These are phyloP conservation scores for Cryptosporidium ubiquitum DNA, from an alignment of 169 alveolate species.

Conservation along the genomic window DNA sequence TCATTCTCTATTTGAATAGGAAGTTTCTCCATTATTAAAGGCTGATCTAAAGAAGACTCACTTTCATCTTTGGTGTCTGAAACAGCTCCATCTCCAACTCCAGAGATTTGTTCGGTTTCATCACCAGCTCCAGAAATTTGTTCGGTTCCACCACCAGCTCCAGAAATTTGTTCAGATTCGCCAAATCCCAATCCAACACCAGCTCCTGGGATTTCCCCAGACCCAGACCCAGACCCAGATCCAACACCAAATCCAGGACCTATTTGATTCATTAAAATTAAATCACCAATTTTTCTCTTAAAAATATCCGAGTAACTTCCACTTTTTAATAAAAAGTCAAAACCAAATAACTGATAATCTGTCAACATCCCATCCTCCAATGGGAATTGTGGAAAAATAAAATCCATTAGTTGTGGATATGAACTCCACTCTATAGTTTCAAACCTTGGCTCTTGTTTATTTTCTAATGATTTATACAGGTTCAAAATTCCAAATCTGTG, in stretches of 20 bases:
- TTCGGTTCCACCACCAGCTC: too few relatives aligned
- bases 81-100: too few relatives aligned
- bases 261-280: not conserved
- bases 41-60: too few relatives aligned
- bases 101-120: too few relatives aligned
- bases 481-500: conserved; percentile 7
- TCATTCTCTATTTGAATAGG: too few relatives aligned
- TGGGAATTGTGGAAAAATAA: conserved; percentile 10
- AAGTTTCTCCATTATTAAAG: too few relatives aligned
- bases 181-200: too few relatives aligned
- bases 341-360: not conserved
- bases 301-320: not conserved
- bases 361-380: not conserved
- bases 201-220: too few relatives aligned
- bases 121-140: too few relatives aligned
- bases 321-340: not conserved
- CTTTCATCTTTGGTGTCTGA: too few relatives aligned
- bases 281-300: not conserved
- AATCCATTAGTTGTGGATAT: not conserved
- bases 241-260: not conserved
- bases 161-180: too few relatives aligned
- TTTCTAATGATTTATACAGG: not conserved
- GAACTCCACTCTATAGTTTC: not conserved
- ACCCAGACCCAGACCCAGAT: too few relatives aligned
- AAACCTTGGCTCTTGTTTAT: not conserved